Conservation (phyloP, 2,329 filamentous ascomycete species). For the Exophiala sp. region DNA sequence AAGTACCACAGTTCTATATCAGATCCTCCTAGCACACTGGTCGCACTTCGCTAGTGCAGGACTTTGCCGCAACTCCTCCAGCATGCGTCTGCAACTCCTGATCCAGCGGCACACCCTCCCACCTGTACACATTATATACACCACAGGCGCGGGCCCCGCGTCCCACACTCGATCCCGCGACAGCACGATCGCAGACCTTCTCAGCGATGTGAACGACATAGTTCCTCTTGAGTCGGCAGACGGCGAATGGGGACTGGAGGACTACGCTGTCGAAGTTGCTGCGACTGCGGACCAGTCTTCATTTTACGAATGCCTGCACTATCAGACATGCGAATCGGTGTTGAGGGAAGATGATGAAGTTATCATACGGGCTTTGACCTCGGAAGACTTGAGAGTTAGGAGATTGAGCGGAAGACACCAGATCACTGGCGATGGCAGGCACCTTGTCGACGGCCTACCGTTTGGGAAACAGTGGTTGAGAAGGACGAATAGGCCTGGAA, state of each 20-base stretch:
- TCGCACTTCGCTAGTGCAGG: too few species aligned
- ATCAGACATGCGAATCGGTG: constrained; percentile 65
- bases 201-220: constrained; percentile 74
- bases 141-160: constrained; percentile 46
- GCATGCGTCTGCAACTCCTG: constrained; percentile 69
- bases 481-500: constrained; percentile 58
- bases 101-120: constrained; percentile 73
- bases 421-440: constrained; percentile 72
- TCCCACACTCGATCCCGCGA: constrained; percentile 40
- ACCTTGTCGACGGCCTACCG: constrained; percentile 78
- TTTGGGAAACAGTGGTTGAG: constrained; percentile 73
- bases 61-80: constrained; percentile 2
- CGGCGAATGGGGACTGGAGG: constrained; percentile 76
- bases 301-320: constrained; percentile 85
- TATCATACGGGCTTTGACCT: constrained; percentile 75
- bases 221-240: constrained; percentile 72
- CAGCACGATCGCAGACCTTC: constrained; percentile 70
- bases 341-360: constrained; percentile 82
- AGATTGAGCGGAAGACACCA: constrained; percentile 74
- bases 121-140: constrained; percentile 69
- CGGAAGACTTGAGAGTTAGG: constrained; percentile 69
- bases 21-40: too few species aligned
- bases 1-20: too few species aligned
- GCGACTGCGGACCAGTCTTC: constrained; percentile 27
- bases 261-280: constrained; percentile 81